These are phyloP conservation scores for Starmera pachycereana DNA, from an alignment of 805 yeast species.

Conservation along the genomic window DNA sequence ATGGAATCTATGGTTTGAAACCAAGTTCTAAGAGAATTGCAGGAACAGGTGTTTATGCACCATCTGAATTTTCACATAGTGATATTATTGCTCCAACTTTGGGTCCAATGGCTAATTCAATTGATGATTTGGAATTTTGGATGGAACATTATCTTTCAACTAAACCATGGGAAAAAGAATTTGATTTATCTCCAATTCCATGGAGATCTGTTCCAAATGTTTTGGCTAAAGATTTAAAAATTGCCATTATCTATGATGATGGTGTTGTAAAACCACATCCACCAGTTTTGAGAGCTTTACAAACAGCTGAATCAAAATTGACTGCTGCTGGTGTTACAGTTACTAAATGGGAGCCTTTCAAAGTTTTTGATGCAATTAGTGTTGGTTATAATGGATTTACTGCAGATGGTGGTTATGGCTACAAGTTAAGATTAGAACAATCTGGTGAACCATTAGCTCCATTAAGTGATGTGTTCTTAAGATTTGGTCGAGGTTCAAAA, in stretches of 20 bases:
- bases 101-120: constrained; percentile 58
- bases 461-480: constrained; percentile 51
- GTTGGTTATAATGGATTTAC: constrained; percentile 45
- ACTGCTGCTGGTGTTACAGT: constrained; percentile 48
- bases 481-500: constrained; percentile 48
- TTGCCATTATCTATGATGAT: constrained; percentile 56
- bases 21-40: constrained; percentile 50
- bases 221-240: constrained; percentile 35
- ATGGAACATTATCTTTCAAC: constrained; percentile 42
- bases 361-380: constrained; percentile 46
- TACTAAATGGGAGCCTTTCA: constrained; percentile 47
- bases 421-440: constrained; percentile 36
- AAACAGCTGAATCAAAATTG: constrained; percentile 42
- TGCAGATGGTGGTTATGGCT: constrained; percentile 59
- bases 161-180: constrained; percentile 49
- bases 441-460: constrained; percentile 66
- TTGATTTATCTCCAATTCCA: constrained; percentile 24
- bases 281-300: constrained; percentile 48
- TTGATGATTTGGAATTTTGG: constrained; percentile 59
- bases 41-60: constrained; percentile 10
- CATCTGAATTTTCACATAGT: constrained; percentile 15
- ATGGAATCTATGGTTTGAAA: constrained; percentile 52
- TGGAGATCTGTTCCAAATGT: constrained; percentile 27
- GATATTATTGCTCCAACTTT: constrained; percentile 55
- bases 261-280: constrained; percentile 60